Evolutionary conservation across 1,284 basidiomycete species (phyloP).

Genomic region (Cutaneotrichosporon sp.): DNA sequence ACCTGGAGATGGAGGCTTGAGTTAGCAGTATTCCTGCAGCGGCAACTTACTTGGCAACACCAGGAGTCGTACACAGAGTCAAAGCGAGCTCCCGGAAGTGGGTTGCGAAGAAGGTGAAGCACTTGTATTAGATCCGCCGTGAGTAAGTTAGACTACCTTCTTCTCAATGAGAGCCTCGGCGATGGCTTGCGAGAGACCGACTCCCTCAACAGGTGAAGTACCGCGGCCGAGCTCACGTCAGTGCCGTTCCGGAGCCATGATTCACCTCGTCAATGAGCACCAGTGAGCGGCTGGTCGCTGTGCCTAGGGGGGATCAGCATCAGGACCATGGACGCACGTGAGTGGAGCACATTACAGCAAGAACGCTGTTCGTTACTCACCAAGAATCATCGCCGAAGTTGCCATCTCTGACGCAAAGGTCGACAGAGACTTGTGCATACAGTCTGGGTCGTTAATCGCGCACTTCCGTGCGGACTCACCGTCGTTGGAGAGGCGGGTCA

Average conservation of each 20-base stretch:
- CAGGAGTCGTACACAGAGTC: conserved; percentile 34
- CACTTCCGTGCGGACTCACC: conserved; percentile 28
- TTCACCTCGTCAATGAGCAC: conserved; percentile 85
- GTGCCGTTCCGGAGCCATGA: conserved; percentile 8
- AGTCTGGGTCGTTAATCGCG: conserved; percentile 25
- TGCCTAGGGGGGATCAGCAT: conserved; percentile 52
- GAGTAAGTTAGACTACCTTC: conserved; percentile 54
- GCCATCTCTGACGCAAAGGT: conserved; percentile 93
- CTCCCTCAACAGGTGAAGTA: conserved; percentile 77
- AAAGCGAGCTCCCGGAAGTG: conserved; percentile 50
- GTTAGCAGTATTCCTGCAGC: conserved; percentile 6
- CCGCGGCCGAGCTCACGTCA: conserved; percentile 55
- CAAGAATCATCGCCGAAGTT: conserved; percentile 78
- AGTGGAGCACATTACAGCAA: too few relatives aligned
- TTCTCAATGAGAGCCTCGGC: conserved; percentile 73
- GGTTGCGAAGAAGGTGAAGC: conserved; percentile 86
- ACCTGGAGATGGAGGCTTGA: conserved; percentile 72
- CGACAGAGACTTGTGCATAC: conserved; percentile 74
- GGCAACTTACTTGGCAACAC: conserved; percentile 25
- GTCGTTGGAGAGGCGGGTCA: conserved; percentile 86
- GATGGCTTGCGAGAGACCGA: conserved; percentile 87
- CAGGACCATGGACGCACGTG: too few relatives aligned
- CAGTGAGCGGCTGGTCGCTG: conserved; percentile 68
- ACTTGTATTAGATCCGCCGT: conserved; percentile 49
- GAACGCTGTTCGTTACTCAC: too few relatives aligned